A percentile compares a stretch with the other conserved stretches of the same genome.
Conservation (phyloP, 305 asterid genomes). For the Vinca major region DNA sequence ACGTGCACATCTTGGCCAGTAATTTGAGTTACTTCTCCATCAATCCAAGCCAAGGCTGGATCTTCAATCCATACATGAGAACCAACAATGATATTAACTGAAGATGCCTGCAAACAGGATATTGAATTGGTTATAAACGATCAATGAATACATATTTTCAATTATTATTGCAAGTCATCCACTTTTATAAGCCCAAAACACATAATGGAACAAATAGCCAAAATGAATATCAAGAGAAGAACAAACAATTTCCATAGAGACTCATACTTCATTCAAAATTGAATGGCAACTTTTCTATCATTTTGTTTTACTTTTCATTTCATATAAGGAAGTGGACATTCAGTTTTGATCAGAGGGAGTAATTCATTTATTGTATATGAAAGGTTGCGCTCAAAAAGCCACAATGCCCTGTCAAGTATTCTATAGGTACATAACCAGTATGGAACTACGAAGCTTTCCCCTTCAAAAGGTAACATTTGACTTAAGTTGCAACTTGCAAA, state of each 20-base stretch:
- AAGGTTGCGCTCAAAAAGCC: background rate
- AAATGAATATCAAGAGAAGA: constrained; percentile 4
- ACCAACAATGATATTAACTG: constrained; percentile 78
- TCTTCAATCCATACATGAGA: constrained; percentile 99
- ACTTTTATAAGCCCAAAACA: background rate
- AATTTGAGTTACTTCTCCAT: constrained; percentile 80
- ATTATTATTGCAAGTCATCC: background rate
- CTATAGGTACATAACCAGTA: background rate
- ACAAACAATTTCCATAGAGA: background rate
- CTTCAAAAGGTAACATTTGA: background rate
- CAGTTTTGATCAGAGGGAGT: no score
- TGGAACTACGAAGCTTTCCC: background rate
- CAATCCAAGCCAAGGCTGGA: constrained; percentile 83
- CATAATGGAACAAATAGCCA: background rate
- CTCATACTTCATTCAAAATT: background rate
- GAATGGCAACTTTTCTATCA: no score
- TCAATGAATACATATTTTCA: background rate
- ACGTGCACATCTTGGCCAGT: constrained; percentile 84
- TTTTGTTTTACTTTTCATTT: no score
- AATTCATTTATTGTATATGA: background rate
- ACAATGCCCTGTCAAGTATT: background rate
- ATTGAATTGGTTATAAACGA: constrained; percentile 14
- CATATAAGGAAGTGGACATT: no score
- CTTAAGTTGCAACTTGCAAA: background rate
- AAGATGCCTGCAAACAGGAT: constrained; percentile 55